Evolutionary conservation across 768 basidiomycete genomes (phyloP).

Genomic region (Tulasnella sp.): DNA sequence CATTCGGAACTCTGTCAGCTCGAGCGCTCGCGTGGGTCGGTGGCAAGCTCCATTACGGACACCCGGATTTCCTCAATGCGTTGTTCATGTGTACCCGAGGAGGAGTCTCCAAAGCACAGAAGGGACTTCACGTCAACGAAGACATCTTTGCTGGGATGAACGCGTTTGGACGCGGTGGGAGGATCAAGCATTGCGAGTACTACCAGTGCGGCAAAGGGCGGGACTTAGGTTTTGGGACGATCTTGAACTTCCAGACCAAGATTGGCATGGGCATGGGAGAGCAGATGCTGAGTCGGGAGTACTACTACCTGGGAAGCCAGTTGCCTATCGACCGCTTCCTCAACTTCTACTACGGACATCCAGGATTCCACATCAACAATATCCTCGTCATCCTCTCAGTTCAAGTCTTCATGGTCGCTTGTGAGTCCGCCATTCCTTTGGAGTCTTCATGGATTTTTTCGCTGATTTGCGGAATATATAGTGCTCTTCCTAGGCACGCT

Average conservation of each 20-base stretch:
- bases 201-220: slow-evolving; percentile 98
- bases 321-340: slow-evolving; percentile 96
- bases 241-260: slow-evolving; percentile 99
- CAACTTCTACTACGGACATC: slow-evolving; percentile 99
- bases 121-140: slow-evolving; percentile 97
- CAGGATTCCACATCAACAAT: slow-evolving; percentile 99
- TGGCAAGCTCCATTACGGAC: slow-evolving; percentile 97
- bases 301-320: slow-evolving; percentile 97
- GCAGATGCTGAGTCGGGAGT: slow-evolving; percentile 97
- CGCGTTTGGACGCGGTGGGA: slow-evolving; percentile 89
- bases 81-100: slow-evolving; percentile 98
- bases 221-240: slow-evolving; percentile 97
- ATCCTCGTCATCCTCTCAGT: slow-evolving; percentile 97
- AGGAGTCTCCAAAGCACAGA: slow-evolving; percentile 97
- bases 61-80: slow-evolving; percentile 97
- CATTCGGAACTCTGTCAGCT: slow-evolving; percentile 95
- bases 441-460: background rate
- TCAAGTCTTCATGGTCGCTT: slow-evolving; percentile 85
- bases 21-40: slow-evolving; percentile 95
- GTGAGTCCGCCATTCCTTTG: slow-evolving; percentile 39
- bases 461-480: slow-evolving; percentile 27
- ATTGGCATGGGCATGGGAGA: slow-evolving; percentile 99
- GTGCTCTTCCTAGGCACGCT: slow-evolving; percentile 94
- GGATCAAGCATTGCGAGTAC: slow-evolving; percentile 99
- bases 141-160: slow-evolving; percentile 99